Evolutionary conservation across 257 asterid species (phyloP).

Genomic region (Echium plantagineum): DNA sequence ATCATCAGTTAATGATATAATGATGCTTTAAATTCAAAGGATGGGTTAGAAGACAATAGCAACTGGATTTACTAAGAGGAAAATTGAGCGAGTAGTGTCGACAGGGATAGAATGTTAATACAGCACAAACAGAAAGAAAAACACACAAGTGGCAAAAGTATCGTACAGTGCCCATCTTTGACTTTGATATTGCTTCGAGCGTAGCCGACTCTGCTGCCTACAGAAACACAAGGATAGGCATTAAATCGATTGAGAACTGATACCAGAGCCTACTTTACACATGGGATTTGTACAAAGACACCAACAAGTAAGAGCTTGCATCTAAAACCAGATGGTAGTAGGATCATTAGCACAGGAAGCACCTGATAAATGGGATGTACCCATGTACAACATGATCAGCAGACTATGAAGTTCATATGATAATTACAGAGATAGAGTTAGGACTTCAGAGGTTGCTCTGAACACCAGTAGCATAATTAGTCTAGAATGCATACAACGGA

Average conservation of each 20-base stretch:
- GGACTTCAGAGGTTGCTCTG: not conserved
- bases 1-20: not conserved
- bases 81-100: not conserved
- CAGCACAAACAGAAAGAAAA: constrained; percentile 4
- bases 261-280: not conserved
- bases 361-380: not conserved
- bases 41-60: not conserved
- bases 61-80: not conserved
- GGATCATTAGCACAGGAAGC: not conserved
- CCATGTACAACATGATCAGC: not conserved
- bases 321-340: not conserved
- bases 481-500: not conserved
- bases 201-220: constrained; percentile 97
- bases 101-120: not conserved
- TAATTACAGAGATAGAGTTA: not conserved
- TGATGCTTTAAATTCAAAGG: not conserved
- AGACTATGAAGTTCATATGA: not conserved
- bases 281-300: too few species aligned
- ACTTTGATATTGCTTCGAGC: constrained; percentile 85
- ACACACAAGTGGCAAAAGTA: constrained; percentile 7
- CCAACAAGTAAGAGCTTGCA: not conserved
- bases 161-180: constrained; percentile 83
- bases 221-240: constrained; percentile 8
- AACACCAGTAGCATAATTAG: not conserved
- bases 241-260: too few species aligned